Conservation (phyloP, 1,284 basidiomycete species). For the Fomitopsis palustris region DNA sequence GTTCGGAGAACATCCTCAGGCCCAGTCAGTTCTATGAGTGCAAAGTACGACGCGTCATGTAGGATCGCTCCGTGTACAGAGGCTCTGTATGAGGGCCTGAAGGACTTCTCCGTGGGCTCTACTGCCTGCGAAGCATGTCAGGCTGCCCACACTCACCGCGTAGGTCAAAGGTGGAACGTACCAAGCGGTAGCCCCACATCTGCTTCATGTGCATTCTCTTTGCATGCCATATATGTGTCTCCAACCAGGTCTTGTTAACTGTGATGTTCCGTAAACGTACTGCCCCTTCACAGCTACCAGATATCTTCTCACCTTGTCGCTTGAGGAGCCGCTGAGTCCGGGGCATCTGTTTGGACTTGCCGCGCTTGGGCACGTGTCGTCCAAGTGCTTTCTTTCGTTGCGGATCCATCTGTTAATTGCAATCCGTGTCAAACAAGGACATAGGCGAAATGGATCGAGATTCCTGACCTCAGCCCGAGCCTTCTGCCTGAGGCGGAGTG, state of each 20-base stretch:
- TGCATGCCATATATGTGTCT: conserved; percentile 92
- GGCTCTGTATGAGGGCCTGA: conserved; percentile 85
- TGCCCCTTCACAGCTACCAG: neutral
- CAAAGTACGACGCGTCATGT: conserved; percentile 85
- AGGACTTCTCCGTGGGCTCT: conserved; percentile 86
- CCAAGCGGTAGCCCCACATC: conserved; percentile 86
- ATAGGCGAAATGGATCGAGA: neutral
- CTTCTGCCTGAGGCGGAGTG: conserved; percentile 71
- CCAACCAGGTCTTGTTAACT: conserved; percentile 87
- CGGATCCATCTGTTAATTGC: conserved; percentile 66
- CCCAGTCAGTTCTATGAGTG: conserved; percentile 71
- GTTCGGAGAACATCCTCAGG: conserved; percentile 48
- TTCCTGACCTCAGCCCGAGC: conserved; percentile 73
- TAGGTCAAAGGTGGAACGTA: conserved; percentile 22
- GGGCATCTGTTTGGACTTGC: conserved; percentile 47
- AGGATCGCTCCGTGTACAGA: conserved; percentile 79
- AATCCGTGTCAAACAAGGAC: neutral
- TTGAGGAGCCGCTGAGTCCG: conserved; percentile 55
- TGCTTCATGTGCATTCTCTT: conserved; percentile 92
- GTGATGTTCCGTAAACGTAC: conserved; percentile 7
- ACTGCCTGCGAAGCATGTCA: conserved; percentile 45
- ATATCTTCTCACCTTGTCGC: conserved; percentile 55
- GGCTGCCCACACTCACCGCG: neutral
- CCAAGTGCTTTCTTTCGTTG: conserved; percentile 54
- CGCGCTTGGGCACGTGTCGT: conserved; percentile 51